phyloP scores from a whole-genome alignment of 1,139 yeast genomes.

The Kodamaea arcana region DNA sequence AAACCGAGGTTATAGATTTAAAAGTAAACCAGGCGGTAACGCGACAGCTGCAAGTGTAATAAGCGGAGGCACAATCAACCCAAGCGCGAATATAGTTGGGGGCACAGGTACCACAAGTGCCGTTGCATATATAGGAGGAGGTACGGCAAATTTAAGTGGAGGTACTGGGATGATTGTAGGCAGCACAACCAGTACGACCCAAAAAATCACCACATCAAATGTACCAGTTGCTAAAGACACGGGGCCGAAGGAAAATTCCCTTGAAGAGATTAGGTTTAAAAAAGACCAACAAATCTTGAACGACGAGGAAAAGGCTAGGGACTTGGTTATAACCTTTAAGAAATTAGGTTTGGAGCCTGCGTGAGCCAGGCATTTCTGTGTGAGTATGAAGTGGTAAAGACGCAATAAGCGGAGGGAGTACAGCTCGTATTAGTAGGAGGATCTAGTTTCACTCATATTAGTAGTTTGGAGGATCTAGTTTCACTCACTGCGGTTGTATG shows the following conservation, averaged over 20 bases:
- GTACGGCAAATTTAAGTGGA: background rate
- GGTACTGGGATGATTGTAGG: too few relatives aligned
- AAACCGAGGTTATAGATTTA: constrained; percentile 3
- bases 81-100: background rate
- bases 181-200: constrained; percentile 2
- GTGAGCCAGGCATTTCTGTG: too few relatives aligned
- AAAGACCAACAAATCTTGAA: constrained; percentile 10
- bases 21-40: background rate
- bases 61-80: background rate
- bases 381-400: too few relatives aligned
- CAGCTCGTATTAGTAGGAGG: too few relatives aligned
- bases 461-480: too few relatives aligned
- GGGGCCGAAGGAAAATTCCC: constrained; percentile 3
- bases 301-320: constrained; percentile 30
- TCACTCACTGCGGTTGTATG: too few relatives aligned
- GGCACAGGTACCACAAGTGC: background rate
- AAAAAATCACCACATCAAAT: constrained; percentile 4
- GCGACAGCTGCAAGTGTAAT: background rate
- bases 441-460: too few relatives aligned
- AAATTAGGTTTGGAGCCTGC: constrained; percentile 14
- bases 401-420: too few relatives aligned
- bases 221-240: constrained; percentile 5
- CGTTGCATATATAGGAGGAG: too few relatives aligned
- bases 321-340: constrained; percentile 26
- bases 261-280: constrained; percentile 7